phyloP scores from a whole-genome alignment of 306 rosid genomes.

The Casuarina cunninghamiana region DNA sequence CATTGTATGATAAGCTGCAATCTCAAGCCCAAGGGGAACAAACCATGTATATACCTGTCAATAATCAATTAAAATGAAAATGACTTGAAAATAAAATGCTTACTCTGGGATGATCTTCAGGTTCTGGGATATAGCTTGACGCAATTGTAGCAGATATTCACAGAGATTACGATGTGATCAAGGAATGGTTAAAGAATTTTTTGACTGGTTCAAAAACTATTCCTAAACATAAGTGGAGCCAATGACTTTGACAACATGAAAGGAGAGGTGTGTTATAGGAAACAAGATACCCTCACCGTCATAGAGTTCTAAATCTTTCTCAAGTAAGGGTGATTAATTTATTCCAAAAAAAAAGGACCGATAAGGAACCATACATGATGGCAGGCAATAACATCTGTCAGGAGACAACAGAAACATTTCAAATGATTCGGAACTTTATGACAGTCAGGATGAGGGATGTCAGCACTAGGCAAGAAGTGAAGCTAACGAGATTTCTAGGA shows the following conservation, averaged over 20 bases:
- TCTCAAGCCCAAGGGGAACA: constrained; percentile 86
- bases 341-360: no score
- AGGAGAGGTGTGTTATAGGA: background rate
- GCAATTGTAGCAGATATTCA: constrained; percentile 16
- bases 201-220: constrained; percentile 14
- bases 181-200: constrained; percentile 19
- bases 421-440: background rate
- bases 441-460: background rate
- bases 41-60: constrained; percentile 87
- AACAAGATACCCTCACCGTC: background rate
- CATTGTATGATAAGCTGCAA: constrained; percentile 99
- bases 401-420: background rate
- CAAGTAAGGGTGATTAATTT: background rate
- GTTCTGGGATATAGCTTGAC: constrained; percentile 37
- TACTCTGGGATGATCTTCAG: constrained; percentile 43
- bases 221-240: background rate
- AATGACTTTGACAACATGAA: background rate
- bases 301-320: background rate
- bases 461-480: background rate
- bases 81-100: constrained; percentile 67
- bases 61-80: constrained; percentile 73
- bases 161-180: background rate
- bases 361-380: background rate
- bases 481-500: background rate
- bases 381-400: background rate